phyloP scores from a whole-genome alignment of 345 rosid genomes.

The Streptanthus diversifolius region DNA sequence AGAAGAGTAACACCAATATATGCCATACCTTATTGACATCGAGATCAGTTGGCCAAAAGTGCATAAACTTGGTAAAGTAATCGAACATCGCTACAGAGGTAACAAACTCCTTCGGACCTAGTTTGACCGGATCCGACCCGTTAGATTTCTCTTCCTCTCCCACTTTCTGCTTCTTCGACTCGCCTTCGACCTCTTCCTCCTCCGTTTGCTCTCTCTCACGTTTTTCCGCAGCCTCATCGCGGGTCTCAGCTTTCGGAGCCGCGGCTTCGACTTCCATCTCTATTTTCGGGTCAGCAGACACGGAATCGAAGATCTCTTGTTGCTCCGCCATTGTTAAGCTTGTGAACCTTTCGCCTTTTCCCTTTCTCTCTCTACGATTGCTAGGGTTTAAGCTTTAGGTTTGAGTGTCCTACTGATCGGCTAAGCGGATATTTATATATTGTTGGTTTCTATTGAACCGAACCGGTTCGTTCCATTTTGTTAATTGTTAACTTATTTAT shows the following conservation, averaged over 20 bases:
- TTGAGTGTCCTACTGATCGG: slow-evolving; percentile 2
- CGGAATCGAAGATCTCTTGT: slow-evolving; percentile 32
- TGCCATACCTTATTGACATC: slow-evolving; percentile 56
- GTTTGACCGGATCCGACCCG: slow-evolving; percentile 38
- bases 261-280: slow-evolving; percentile 44
- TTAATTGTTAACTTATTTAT: background rate
- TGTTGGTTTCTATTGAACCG: background rate
- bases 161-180: slow-evolving; percentile 57
- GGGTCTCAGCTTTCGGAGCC: slow-evolving; percentile 13
- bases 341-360: slow-evolving; percentile 24
- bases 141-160: slow-evolving; percentile 35
- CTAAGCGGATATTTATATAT: slow-evolving; percentile 1
- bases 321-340: slow-evolving; percentile 42
- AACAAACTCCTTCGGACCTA: slow-evolving; percentile 82
- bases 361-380: background rate
- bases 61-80: slow-evolving; percentile 60
- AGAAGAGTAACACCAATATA: background rate
- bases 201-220: slow-evolving; percentile 40
- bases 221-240: slow-evolving; percentile 31
- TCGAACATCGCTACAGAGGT: slow-evolving; percentile 74
- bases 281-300: slow-evolving; percentile 14
- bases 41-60: slow-evolving; percentile 61
- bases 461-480: slow-evolving; percentile 7
- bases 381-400: slow-evolving; percentile 34
- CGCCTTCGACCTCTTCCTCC: slow-evolving; percentile 31